phyloP scores from a whole-genome alignment of 2,329 filamentous ascomycete species.

The Colletotrichum tropicicola region DNA sequence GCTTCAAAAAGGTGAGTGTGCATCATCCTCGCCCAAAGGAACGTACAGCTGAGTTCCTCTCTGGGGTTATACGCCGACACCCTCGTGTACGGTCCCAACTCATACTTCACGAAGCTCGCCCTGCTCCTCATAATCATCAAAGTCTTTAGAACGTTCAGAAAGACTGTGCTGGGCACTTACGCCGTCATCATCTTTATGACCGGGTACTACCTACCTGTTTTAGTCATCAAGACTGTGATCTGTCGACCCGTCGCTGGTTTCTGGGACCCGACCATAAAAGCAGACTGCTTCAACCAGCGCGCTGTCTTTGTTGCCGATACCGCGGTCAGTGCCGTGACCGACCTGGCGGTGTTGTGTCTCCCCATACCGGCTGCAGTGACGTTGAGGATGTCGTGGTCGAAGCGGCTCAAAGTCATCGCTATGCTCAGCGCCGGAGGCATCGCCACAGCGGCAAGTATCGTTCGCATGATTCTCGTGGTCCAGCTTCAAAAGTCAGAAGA shows the following conservation, averaged over 20 bases:
- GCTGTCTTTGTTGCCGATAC: conserved; percentile 42
- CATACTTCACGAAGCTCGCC: conserved; percentile 48
- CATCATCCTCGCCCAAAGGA: too few relatives aligned
- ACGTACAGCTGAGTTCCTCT: background rate
- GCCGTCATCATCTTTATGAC: conserved; percentile 46
- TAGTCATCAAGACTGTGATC: conserved; percentile 48
- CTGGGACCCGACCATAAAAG: conserved; percentile 41
- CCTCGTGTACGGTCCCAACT: conserved; percentile 54
- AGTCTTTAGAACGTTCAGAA: conserved; percentile 51
- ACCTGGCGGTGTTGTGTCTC: conserved; percentile 40
- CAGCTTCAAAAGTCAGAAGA: conserved; percentile 35
- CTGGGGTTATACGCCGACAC: conserved; percentile 46
- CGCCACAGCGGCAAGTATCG: conserved; percentile 42
- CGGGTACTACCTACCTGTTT: conserved; percentile 40
- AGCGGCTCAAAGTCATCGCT: conserved; percentile 39
- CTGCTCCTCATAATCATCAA: conserved; percentile 52
- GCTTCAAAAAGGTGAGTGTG: conserved; percentile 45
- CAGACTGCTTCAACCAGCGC: conserved; percentile 45
- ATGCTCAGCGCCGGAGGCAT: conserved; percentile 42
- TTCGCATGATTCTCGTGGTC: conserved; percentile 37
- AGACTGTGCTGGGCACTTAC: conserved; percentile 48
- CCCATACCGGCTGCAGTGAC: conserved; percentile 43
- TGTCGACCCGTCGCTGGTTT: conserved; percentile 51
- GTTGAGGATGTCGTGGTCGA: conserved; percentile 38
- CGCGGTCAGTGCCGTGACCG: conserved; percentile 41